Evolutionary conservation across 179 eudicot genomes (phyloP).

Genomic region (Vitellaria paradoxa): DNA sequence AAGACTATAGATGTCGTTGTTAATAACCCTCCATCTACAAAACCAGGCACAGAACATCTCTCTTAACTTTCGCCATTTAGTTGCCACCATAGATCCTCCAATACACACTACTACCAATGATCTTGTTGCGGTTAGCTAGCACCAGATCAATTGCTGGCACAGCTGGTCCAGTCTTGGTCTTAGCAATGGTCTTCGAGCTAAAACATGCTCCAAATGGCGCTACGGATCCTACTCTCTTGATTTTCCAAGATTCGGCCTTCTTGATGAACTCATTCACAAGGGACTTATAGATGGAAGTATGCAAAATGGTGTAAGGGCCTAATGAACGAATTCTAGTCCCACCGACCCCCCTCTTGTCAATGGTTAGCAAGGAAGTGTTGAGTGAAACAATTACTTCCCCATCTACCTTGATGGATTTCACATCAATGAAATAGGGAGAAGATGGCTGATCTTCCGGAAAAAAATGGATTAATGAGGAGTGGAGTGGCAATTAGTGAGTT

Average conservation of each 20-base stretch:
- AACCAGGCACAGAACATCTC: neutral
- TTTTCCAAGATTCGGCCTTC: constrained; percentile 16
- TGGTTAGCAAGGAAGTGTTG: too few relatives aligned
- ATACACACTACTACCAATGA: neutral
- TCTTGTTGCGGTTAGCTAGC: too few relatives aligned
- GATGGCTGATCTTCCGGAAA: too few relatives aligned
- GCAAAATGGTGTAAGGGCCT: constrained; percentile 42
- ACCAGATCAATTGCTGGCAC: constrained; percentile 11
- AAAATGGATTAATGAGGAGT: too few relatives aligned
- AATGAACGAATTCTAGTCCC: constrained; percentile 46
- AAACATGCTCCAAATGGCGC: constrained; percentile 38
- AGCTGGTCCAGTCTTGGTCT: neutral
- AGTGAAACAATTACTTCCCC: too few relatives aligned
- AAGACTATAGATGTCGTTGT: neutral
- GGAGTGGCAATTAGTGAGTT: too few relatives aligned
- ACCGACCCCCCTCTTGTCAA: constrained; percentile 3
- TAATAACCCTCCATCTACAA: neutral
- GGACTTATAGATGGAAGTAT: constrained; percentile 30
- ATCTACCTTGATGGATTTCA: too few relatives aligned
- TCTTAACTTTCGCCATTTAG: neutral
- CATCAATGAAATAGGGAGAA: too few relatives aligned
- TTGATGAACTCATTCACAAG: constrained; percentile 21
- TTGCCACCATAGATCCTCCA: constrained; percentile 11
- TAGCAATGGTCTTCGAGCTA: constrained; percentile 8
- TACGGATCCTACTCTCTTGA: constrained; percentile 23